Percentiles rank a stretch among this genome's conserved stretches.
phyloP scores from a whole-genome alignment of 805 yeast species.

The Candida lessepsii region DNA sequence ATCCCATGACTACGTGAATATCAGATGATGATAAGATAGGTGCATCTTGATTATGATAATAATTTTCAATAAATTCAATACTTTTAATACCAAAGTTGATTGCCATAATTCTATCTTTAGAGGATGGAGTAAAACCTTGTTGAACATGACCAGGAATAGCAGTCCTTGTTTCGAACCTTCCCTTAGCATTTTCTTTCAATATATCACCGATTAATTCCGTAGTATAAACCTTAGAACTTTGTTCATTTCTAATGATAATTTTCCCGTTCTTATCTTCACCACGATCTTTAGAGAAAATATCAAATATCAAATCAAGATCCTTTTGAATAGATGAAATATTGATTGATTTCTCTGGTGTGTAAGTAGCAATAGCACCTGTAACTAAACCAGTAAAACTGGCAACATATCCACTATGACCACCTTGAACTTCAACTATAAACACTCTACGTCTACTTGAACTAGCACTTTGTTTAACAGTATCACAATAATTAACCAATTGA shows the following conservation, averaged over 20 bases:
- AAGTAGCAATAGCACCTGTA: conserved; percentile 71
- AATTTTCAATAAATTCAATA: conserved; percentile 60
- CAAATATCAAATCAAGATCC: conserved; percentile 62
- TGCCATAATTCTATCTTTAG: conserved; percentile 76
- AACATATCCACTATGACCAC: conserved; percentile 80
- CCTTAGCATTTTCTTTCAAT: conserved; percentile 58
- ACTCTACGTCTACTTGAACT: conserved; percentile 75
- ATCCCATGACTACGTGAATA: conserved; percentile 57
- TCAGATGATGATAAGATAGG: not conserved
- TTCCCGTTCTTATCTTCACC: conserved; percentile 72
- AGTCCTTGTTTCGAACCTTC: conserved; percentile 71
- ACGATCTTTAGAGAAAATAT: conserved; percentile 56
- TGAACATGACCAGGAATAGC: conserved; percentile 88
- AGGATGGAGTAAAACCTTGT: conserved; percentile 77
- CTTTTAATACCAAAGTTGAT: conserved; percentile 70
- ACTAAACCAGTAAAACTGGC: conserved; percentile 68
- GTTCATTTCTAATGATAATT: conserved; percentile 62
- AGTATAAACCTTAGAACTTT: conserved; percentile 65
- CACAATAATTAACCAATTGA: conserved; percentile 69
- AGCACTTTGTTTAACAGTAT: conserved; percentile 76
- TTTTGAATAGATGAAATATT: conserved; percentile 57
- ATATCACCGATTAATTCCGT: conserved; percentile 72
- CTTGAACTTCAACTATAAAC: conserved; percentile 81
- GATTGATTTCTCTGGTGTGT: conserved; percentile 73
- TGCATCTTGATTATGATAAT: conserved; percentile 5